A percentile compares a stretch with the other conserved stretches of the same genome.
phyloP scores from a whole-genome alignment of 2,329 filamentous ascomycete species.

The Lasiodiplodia hormozganensis region DNA sequence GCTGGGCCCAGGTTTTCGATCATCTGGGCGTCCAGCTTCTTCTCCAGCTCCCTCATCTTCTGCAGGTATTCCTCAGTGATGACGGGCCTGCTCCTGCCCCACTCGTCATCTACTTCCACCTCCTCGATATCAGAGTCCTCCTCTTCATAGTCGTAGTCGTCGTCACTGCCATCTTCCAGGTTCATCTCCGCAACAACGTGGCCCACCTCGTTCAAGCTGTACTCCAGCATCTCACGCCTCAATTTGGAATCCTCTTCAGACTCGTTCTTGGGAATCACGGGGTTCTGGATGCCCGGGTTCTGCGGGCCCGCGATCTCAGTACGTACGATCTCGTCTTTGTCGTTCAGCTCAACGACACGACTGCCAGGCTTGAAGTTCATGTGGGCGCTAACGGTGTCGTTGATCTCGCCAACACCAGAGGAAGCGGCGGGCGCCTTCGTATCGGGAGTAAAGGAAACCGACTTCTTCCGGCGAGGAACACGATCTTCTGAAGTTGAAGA shows the following conservation, averaged over 20 bases:
- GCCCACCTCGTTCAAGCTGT: slow-evolving; percentile 86
- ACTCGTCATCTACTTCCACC: slow-evolving; percentile 75
- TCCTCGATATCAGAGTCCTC: slow-evolving; percentile 57
- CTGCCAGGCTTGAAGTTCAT: slow-evolving; percentile 40
- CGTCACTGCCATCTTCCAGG: slow-evolving; percentile 71
- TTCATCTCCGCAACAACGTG: slow-evolving; percentile 92
- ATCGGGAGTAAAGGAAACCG: slow-evolving; percentile 13
- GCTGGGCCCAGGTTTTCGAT: slow-evolving; percentile 65
- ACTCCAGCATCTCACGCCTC: slow-evolving; percentile 88
- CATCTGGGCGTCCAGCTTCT: slow-evolving; percentile 69
- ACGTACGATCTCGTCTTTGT: slow-evolving; percentile 49
- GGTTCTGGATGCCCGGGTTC: slow-evolving; percentile 49
- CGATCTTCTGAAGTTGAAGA: background rate
- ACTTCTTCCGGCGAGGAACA: background rate
- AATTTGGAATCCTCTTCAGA: slow-evolving; percentile 79
- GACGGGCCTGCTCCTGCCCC: slow-evolving; percentile 73
- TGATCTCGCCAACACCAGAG: slow-evolving; percentile 26
- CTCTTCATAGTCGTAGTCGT: slow-evolving; percentile 52
- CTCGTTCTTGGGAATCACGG: slow-evolving; percentile 76
- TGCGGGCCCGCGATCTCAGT: slow-evolving; percentile 30
- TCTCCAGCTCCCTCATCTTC: slow-evolving; percentile 86
- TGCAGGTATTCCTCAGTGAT: slow-evolving; percentile 77
- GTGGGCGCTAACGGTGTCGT: background rate
- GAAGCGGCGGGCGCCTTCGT: slow-evolving; percentile 13
- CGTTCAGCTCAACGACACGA: slow-evolving; percentile 53